Conservation (phyloP, 257 asterid genomes). For the Solanum appendiculatum region DNA sequence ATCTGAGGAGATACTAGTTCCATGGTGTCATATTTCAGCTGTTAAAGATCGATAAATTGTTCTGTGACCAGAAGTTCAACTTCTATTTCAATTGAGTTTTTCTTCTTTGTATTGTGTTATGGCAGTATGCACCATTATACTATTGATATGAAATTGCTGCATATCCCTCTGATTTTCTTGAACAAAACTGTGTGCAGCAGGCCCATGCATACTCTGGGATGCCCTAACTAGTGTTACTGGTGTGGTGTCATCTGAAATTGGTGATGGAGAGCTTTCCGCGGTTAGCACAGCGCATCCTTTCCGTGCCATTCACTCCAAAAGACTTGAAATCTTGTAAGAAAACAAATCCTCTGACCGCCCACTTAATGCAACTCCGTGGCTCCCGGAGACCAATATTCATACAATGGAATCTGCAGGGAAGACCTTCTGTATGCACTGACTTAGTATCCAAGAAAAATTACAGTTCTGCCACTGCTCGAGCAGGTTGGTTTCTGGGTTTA, state of each 20-base stretch:
- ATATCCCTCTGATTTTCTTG: background rate
- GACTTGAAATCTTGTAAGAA: constrained; percentile 19
- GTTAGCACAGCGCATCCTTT: constrained; percentile 26
- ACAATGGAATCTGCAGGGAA: constrained; percentile 1
- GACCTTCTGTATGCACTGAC: constrained; percentile 6
- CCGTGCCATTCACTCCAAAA: constrained; percentile 17
- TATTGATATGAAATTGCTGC: background rate
- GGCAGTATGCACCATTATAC: background rate
- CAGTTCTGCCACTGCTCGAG: constrained; percentile 27
- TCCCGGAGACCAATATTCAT: constrained; percentile 1
- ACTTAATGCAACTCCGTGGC: background rate
- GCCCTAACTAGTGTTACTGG: background rate
- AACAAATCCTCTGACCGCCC: constrained; percentile 22
- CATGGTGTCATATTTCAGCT: background rate
- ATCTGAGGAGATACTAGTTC: background rate
- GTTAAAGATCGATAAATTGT: background rate
- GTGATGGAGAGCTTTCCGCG: constrained; percentile 51
- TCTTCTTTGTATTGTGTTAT: background rate
- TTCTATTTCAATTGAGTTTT: background rate
- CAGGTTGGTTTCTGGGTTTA: constrained; percentile 73
- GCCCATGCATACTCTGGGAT: background rate
- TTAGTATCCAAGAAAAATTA: constrained; percentile 8
- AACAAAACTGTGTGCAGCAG: background rate
- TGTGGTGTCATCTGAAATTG: background rate
- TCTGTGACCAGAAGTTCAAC: background rate